phyloP scores from a whole-genome alignment of 2,329 filamentous ascomycete species.

The Arthrobotrys musiformis region DNA sequence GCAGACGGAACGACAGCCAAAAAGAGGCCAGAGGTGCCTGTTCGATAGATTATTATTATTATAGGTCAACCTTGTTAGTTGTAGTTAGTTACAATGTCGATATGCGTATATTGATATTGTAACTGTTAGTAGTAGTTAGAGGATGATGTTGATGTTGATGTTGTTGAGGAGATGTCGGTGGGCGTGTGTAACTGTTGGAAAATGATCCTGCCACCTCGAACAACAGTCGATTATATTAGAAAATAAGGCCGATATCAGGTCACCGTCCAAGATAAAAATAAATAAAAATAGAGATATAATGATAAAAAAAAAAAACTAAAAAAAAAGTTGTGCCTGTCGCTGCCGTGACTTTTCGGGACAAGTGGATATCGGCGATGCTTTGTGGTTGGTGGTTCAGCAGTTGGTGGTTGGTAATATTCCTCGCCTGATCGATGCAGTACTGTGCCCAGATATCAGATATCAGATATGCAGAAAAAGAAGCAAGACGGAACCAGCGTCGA shows the following conservation, averaged over 20 bases:
- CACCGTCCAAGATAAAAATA: background rate
- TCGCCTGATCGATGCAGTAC: background rate
- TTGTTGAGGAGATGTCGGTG: too few species aligned
- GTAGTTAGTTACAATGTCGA: too few species aligned
- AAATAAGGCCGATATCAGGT: background rate
- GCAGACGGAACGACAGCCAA: too few species aligned
- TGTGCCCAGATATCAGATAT: too few species aligned
- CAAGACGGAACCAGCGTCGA: conserved; percentile 35
- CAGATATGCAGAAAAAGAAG: background rate
- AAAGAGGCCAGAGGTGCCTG: too few species aligned
- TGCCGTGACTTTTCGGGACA: conserved; percentile 36
- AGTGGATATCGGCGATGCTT: background rate
- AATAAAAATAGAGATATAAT: too few species aligned
- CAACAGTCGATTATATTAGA: background rate
- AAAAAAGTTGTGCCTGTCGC: conserved; percentile 13
- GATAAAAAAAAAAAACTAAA: background rate
- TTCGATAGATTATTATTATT: too few species aligned
- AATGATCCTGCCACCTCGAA: conserved; percentile 24
- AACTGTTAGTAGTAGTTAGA: background rate
- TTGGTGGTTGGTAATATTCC: background rate
- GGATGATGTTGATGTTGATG: background rate
- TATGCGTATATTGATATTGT: too few species aligned
- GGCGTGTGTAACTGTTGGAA: conserved; percentile 9
- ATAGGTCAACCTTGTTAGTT: too few species aligned
- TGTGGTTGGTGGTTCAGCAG: background rate